phyloP scores from a whole-genome alignment of 176 grass and related monocot genomes.

The Eremochloa ophiuroides region DNA sequence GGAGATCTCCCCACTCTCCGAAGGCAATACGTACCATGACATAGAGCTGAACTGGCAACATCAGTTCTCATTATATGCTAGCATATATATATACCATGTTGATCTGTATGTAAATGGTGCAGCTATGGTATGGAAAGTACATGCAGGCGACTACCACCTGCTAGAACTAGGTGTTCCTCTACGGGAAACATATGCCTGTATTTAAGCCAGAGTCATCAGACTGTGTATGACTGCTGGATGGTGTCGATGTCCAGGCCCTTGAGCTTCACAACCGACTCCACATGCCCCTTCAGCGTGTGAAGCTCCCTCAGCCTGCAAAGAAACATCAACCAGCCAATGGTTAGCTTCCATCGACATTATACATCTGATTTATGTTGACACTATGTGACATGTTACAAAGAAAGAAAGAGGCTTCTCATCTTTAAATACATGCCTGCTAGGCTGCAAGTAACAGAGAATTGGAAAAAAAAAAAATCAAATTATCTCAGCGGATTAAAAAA shows the following conservation, averaged over 20 bases:
- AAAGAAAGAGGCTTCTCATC: neutral
- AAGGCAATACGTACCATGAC: neutral
- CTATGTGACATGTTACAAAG: neutral
- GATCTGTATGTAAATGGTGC: neutral
- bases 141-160: neutral
- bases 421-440: neutral
- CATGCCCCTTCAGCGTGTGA: slow-evolving; percentile 8
- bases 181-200: neutral
- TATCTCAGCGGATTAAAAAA: neutral
- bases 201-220: neutral
- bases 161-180: neutral
- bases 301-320: slow-evolving; percentile 8
- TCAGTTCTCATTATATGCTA: neutral
- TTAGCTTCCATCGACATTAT: neutral
- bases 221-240: slow-evolving; percentile 10
- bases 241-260: slow-evolving; percentile 14
- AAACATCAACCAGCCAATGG: neutral
- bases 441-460: neutral
- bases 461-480: no score
- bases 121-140: neutral
- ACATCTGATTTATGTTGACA: neutral
- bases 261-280: slow-evolving; percentile 11
- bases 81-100: neutral
- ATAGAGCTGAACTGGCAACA: neutral
- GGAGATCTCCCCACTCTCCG: neutral